Conservation (phyloP, 2,329 filamentous ascomycete species). For the Penicillium concentricum region DNA sequence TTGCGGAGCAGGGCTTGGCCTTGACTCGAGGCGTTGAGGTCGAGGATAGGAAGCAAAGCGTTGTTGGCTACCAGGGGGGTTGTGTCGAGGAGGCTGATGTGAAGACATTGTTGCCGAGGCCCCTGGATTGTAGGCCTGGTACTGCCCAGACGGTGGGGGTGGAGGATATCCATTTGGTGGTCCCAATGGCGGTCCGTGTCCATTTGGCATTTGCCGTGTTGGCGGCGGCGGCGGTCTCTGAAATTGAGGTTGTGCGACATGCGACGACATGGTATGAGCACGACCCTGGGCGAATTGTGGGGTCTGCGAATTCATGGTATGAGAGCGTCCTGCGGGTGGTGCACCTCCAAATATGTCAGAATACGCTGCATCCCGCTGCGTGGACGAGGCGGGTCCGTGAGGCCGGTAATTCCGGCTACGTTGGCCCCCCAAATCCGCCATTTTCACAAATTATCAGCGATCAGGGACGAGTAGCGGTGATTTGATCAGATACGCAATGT, state of each 20-base stretch:
- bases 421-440: slow-evolving; percentile 65
- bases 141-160: slow-evolving; percentile 40
- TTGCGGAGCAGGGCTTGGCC: slow-evolving; percentile 51
- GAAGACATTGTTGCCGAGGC: slow-evolving; percentile 33
- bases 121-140: slow-evolving; percentile 38
- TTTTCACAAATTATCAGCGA: slow-evolving; percentile 30
- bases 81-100: slow-evolving; percentile 61
- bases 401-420: slow-evolving; percentile 61
- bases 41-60: slow-evolving; percentile 66
- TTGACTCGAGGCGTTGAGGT: slow-evolving; percentile 68
- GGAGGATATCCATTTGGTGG: slow-evolving; percentile 39
- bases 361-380: slow-evolving; percentile 89
- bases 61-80: slow-evolving; percentile 52
- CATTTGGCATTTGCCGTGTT: slow-evolving; percentile 46
- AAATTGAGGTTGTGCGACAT: slow-evolving; percentile 45
- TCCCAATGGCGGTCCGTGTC: slow-evolving; percentile 42
- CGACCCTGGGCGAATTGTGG: slow-evolving; percentile 63
- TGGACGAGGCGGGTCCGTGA: slow-evolving; percentile 54
- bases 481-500: slow-evolving; percentile 5
- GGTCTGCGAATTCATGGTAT: slow-evolving; percentile 87
- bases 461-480: neutral
- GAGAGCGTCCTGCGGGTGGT: slow-evolving; percentile 82
- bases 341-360: slow-evolving; percentile 91
- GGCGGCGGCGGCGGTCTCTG: slow-evolving; percentile 43
- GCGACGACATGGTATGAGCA: slow-evolving; percentile 74